These are phyloP conservation scores for Podila epicladia DNA, from an alignment of 192 early-diverging fungal species.

Conservation along the genomic window DNA sequence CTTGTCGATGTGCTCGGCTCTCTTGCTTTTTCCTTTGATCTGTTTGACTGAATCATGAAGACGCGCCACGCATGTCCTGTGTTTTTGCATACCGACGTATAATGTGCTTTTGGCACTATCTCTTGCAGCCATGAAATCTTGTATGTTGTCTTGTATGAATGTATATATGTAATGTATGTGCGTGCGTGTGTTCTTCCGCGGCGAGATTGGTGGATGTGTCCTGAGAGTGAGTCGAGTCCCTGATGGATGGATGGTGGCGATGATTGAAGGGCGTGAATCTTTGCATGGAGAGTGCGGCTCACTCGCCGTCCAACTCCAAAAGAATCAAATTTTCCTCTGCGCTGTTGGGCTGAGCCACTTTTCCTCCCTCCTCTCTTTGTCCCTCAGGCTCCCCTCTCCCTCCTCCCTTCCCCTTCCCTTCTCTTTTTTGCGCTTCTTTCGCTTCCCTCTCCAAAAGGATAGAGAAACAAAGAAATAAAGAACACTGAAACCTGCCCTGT, in stretches of 20 bases:
- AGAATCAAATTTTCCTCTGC: neutral
- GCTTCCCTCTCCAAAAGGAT: no score
- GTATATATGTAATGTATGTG: neutral
- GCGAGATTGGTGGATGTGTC: neutral
- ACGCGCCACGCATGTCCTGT: neutral
- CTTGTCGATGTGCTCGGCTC: neutral
- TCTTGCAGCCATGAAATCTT: constrained; percentile 17
- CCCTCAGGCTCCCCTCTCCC: neutral
- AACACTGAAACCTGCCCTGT: no score
- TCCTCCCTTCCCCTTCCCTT: no score
- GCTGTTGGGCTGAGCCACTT: neutral
- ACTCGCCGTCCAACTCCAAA: neutral
- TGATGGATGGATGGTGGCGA: no score
- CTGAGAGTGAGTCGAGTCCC: no score
- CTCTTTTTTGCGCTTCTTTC: no score
- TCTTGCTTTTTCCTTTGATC: neutral
- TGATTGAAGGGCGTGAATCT: no score
- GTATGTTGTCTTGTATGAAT: no score
- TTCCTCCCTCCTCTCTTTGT: no score
- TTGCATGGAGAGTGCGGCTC: no score
- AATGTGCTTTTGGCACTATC: constrained; percentile 43
- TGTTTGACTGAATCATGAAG: no score
- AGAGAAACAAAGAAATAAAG: no score
- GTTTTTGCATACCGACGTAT: constrained; percentile 30
- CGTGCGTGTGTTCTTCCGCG: neutral